Conservation (phyloP, 2,329 filamentous ascomycete genomes). For the Aureobasidium mangrovei region DNA sequence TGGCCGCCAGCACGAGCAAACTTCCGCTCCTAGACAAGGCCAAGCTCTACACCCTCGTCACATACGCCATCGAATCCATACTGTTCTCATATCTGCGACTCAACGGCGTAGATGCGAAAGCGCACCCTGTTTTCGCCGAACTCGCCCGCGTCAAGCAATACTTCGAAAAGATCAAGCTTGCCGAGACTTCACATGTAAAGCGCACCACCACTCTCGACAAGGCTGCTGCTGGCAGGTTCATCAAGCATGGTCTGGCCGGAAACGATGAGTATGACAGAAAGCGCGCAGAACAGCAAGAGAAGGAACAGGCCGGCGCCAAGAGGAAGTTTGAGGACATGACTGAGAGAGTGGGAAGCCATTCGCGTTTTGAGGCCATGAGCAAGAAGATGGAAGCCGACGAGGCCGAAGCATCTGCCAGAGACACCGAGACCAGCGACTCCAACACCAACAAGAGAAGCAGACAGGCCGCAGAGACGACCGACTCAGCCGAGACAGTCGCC, state of each 20-base stretch:
- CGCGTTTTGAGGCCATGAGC: slow-evolving; percentile 25
- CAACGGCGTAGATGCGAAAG: slow-evolving; percentile 69
- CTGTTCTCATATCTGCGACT: slow-evolving; percentile 77
- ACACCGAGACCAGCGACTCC: slow-evolving; percentile 11
- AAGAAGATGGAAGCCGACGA: slow-evolving; percentile 27
- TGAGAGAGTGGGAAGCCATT: slow-evolving; percentile 24
- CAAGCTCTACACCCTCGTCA: slow-evolving; percentile 79
- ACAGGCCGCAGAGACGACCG: neutral
- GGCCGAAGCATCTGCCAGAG: slow-evolving; percentile 15
- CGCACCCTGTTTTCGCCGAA: slow-evolving; percentile 78
- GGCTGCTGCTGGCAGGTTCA: slow-evolving; percentile 68
- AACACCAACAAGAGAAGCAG: slow-evolving; percentile 7
- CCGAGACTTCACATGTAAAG: slow-evolving; percentile 54
- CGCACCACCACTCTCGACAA: slow-evolving; percentile 58
- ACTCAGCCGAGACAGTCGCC: neutral
- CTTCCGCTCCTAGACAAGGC: slow-evolving; percentile 90
- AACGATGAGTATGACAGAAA: slow-evolving; percentile 38
- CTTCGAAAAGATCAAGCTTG: slow-evolving; percentile 79
- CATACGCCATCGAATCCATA: slow-evolving; percentile 84
- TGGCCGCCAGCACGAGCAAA: slow-evolving; percentile 63
- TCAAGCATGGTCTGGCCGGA: slow-evolving; percentile 64
- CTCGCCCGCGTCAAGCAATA: slow-evolving; percentile 82
- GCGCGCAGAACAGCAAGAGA: slow-evolving; percentile 28
- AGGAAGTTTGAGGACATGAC: slow-evolving; percentile 28
- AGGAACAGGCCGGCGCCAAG: slow-evolving; percentile 29